Conservation (phyloP, 2,329 filamentous ascomycete species). For the Cercospora canescens region DNA sequence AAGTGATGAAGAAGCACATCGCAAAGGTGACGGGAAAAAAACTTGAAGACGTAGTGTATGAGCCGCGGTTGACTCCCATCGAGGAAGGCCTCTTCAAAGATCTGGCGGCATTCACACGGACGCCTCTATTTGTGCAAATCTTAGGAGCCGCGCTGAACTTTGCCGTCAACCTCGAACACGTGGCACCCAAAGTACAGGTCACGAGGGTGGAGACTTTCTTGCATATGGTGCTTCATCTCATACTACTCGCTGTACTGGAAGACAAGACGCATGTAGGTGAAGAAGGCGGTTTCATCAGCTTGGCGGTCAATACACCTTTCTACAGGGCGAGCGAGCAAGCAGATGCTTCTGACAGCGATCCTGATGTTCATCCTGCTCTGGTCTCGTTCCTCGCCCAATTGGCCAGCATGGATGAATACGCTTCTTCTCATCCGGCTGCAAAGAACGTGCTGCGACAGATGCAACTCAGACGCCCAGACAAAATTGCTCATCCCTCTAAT, state of each 20-base stretch:
- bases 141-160: conserved; percentile 88
- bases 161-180: conserved; percentile 66
- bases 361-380: conserved; percentile 23
- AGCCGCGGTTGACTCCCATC: conserved; percentile 79
- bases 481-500: conserved; percentile 61
- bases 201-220: conserved; percentile 89
- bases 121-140: conserved; percentile 83
- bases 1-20: conserved; percentile 81
- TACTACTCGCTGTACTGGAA: conserved; percentile 82
- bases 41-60: conserved; percentile 82
- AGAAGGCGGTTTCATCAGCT: conserved; percentile 27
- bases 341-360: conserved; percentile 6
- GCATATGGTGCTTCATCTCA: conserved; percentile 85
- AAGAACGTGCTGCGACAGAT: conserved; percentile 79
- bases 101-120: conserved; percentile 77
- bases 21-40: conserved; percentile 83
- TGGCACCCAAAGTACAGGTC: conserved; percentile 72
- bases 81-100: conserved; percentile 73
- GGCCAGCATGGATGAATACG: conserved; percentile 69
- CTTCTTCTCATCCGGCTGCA: conserved; percentile 82
- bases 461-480: conserved; percentile 74
- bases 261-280: conserved; percentile 51
- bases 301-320: conserved; percentile 25
- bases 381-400: conserved; percentile 53
- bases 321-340: neutral